Evolutionary conservation across 106 monocot genomes (phyloP).

Genomic region (Platanthera guangdongensis): DNA sequence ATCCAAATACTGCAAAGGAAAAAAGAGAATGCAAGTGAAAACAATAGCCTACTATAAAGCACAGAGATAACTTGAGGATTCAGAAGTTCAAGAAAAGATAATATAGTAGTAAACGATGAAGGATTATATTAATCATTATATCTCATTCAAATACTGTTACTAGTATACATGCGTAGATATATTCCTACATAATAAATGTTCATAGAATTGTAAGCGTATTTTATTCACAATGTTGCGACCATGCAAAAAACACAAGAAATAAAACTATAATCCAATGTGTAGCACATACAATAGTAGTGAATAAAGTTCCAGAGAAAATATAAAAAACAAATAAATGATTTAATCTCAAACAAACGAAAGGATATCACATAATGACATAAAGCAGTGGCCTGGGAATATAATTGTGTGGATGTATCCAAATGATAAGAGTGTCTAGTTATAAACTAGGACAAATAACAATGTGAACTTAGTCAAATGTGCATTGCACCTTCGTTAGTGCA

Average conservation of each 20-base stretch:
- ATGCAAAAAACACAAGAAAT: not conserved
- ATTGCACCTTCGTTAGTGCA: too few relatives aligned
- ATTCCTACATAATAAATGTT: not conserved
- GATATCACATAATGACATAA: not conserved
- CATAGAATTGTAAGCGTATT: not conserved
- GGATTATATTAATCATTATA: not conserved
- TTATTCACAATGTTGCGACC: not conserved
- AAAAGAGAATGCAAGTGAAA: not conserved
- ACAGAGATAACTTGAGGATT: not conserved
- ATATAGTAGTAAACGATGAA: not conserved
- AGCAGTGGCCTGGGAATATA: not conserved
- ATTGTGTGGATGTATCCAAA: too few relatives aligned
- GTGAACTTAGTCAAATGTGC: too few relatives aligned
- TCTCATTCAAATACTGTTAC: not conserved
- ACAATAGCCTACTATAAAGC: not conserved
- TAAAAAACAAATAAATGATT: not conserved
- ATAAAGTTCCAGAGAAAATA: not conserved
- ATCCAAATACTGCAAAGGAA: slow-evolving; percentile 23
- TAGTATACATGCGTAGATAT: not conserved
- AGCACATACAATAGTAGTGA: not conserved
- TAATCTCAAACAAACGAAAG: not conserved
- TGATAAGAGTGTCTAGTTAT: too few relatives aligned
- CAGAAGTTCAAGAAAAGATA: not conserved
- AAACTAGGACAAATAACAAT: too few relatives aligned
- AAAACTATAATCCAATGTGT: not conserved